Evolutionary conservation across 2,329 filamentous ascomycete species (phyloP), one percentile per base, ranked within the genome.

Genomic region (Clonostachys rosea): DNA sequence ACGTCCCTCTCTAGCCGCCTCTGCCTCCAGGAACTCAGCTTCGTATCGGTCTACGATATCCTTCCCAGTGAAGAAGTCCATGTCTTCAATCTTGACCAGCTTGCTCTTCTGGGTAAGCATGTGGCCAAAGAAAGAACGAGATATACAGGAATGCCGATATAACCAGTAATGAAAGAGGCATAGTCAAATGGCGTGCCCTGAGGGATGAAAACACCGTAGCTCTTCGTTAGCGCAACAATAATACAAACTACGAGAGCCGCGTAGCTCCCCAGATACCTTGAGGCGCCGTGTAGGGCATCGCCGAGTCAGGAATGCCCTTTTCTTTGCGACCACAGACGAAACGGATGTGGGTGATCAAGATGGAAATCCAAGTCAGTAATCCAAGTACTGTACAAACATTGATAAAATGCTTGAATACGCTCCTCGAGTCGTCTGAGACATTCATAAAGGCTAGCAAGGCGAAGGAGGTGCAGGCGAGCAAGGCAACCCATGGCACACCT

Each of bases 141-240:
- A 64, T 89, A 91, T 17, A 91, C 65, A 2, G 87, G 87, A 55
- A 91, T 90, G 44, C 87, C 87, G 8, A 87, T 70, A 63, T 91
- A 90, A 20, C 84, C 85, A 1, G 85, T 89, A 63, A 91, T 80
- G 66, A 91, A 91, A 57, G 79, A 84, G 71, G 86, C 83, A 72
- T 87, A 86, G 63, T 87, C 80, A 54, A 88, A 88, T 46, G 24
- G 74, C 48, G 63, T 55, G 56, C 66, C 75, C 72, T 54, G 69
- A 59, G 55, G 63, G 51, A 81, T 73, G 65, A 92, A 94, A 49
- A 86, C 84, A 47, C 79, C 75, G 67, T 83, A 94, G 74, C 90
- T 91, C 78, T 94, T 95, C 59, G 89, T 92, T 45, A 95, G 61
- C 2, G 85, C 79, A 51, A 94, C 87, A 34, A 94, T 61, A 58